These are phyloP conservation scores for Yamadazyma blattariae DNA, from an alignment of 1,139 yeast genomes.

Conservation along the genomic window DNA sequence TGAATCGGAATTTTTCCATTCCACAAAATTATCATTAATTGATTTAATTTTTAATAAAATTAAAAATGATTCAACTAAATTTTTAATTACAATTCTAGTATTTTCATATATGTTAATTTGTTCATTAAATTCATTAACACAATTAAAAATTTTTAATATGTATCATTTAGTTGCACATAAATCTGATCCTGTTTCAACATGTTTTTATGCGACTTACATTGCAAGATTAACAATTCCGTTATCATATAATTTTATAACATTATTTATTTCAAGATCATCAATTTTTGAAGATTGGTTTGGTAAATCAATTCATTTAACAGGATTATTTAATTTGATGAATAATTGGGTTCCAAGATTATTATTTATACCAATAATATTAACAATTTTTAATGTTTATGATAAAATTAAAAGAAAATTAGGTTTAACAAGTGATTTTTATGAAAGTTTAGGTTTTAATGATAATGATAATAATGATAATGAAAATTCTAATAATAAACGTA, in stretches of 20 bases:
- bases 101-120: slow-evolving; percentile 68
- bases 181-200: slow-evolving; percentile 71
- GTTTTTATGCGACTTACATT: slow-evolving; percentile 78
- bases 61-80: slow-evolving; percentile 25
- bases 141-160: slow-evolving; percentile 67
- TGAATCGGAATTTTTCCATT: slow-evolving; percentile 75
- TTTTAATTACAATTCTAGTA: slow-evolving; percentile 35
- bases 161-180: slow-evolving; percentile 69
- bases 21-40: slow-evolving; percentile 61
- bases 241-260: slow-evolving; percentile 72
- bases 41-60: slow-evolving; percentile 40
- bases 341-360: slow-evolving; percentile 74
- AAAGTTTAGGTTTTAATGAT: slow-evolving; percentile 54
- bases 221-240: slow-evolving; percentile 82
- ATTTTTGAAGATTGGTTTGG: slow-evolving; percentile 65
- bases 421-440: slow-evolving; percentile 49
- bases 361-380: slow-evolving; percentile 61
- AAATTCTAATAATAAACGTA: slow-evolving; percentile 21
- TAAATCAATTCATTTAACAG: slow-evolving; percentile 68
- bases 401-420: slow-evolving; percentile 50
- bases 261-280: slow-evolving; percentile 50
- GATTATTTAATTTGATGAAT: slow-evolving; percentile 70
- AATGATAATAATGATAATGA: slow-evolving; percentile 16
- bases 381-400: slow-evolving; percentile 70
- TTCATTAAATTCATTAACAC: slow-evolving; percentile 64